Conservation (phyloP, 1,139 yeast species). For the Yamadazyma sp. region DNA sequence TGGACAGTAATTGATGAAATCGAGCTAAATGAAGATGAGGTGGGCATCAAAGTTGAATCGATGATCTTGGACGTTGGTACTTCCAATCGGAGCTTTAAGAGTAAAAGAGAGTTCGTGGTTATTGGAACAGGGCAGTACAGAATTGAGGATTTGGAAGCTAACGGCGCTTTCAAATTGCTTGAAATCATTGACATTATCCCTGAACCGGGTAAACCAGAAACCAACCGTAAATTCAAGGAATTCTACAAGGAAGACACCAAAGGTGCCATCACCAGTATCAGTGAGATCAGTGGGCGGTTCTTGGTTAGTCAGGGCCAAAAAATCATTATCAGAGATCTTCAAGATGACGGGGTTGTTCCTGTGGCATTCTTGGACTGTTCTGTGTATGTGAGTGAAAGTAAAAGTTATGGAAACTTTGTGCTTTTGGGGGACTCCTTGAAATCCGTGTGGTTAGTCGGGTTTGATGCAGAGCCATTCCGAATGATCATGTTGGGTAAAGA, state of each 20-base stretch:
- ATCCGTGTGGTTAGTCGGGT: constrained; percentile 82
- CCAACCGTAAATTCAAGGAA: constrained; percentile 74
- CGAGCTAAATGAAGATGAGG: constrained; percentile 66
- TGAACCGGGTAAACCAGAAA: constrained; percentile 85
- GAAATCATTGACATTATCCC: constrained; percentile 87
- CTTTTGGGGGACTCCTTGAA: constrained; percentile 79
- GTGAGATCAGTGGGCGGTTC: constrained; percentile 83
- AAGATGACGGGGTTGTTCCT: constrained; percentile 83
- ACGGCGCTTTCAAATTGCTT: constrained; percentile 74
- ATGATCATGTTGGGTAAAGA: constrained; percentile 81
- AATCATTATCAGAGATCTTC: constrained; percentile 75
- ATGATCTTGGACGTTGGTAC: constrained; percentile 56
- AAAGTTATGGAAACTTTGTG: constrained; percentile 78
- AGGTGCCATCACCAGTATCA: constrained; percentile 81
- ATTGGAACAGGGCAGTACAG: constrained; percentile 78
- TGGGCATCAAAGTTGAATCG: constrained; percentile 58
- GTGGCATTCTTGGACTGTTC: constrained; percentile 91
- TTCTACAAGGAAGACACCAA: constrained; percentile 75
- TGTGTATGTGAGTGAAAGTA: constrained; percentile 75
- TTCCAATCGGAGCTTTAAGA: constrained; percentile 50
- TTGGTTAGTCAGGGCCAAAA: constrained; percentile 89
- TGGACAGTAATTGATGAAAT: constrained; percentile 78
- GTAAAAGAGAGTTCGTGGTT: constrained; percentile 67
- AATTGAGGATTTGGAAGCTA: constrained; percentile 80
- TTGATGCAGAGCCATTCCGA: constrained; percentile 93